These are phyloP conservation scores for Brasenia schreberi DNA, from an alignment of 164 flowering plant genomes.

Conservation along the genomic window DNA sequence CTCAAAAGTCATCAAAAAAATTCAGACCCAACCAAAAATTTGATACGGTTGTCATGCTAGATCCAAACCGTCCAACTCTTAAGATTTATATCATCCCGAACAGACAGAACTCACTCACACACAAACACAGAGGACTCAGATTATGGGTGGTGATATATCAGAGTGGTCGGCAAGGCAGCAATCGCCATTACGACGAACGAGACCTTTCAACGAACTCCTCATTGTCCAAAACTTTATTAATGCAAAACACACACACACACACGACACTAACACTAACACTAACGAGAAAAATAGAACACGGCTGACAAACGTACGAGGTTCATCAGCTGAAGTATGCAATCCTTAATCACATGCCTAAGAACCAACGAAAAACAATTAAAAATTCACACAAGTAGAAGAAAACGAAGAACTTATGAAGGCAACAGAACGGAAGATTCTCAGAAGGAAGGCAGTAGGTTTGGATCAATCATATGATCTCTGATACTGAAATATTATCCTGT, in stretches of 20 bases:
- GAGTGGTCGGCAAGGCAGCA: conserved; percentile 16
- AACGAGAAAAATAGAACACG: too few relatives aligned
- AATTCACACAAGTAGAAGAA: too few relatives aligned
- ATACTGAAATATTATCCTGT: neutral
- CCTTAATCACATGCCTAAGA: too few relatives aligned
- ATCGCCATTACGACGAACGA: conserved; percentile 30
- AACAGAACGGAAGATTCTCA: neutral
- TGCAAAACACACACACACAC: neutral
- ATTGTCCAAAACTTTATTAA: neutral
- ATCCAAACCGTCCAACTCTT: too few relatives aligned
- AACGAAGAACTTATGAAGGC: too few relatives aligned
- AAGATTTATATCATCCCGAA: neutral
- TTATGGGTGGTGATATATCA: conserved; percentile 17
- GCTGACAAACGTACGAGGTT: too few relatives aligned
- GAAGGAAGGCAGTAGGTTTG: conserved; percentile 16
- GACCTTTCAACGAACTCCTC: conserved; percentile 21
- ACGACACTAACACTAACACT: too few relatives aligned
- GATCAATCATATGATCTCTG: conserved; percentile 4
- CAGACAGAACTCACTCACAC: neutral
- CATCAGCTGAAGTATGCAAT: too few relatives aligned
- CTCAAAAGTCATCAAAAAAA: too few relatives aligned
- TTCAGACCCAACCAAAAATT: neutral
- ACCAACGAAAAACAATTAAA: too few relatives aligned
- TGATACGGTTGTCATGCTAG: too few relatives aligned
- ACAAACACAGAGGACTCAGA: conserved; percentile 10